Evolutionary conservation across 2,329 filamentous ascomycete species (phyloP).

Genomic region (Pestalotiopsis fici): DNA sequence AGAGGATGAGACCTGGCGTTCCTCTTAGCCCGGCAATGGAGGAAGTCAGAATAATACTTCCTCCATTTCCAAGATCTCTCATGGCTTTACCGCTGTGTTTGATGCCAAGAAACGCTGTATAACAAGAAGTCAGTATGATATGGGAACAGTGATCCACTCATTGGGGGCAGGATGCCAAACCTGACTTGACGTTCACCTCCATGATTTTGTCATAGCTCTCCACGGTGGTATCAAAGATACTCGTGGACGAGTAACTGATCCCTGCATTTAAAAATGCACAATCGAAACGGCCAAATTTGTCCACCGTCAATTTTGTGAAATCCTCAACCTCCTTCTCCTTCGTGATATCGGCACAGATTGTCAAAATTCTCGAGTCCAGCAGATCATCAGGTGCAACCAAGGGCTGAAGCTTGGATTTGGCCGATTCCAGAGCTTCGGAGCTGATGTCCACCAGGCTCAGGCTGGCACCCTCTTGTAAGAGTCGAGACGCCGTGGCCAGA

Average conservation of each 20-base stretch:
- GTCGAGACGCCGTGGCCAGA: slow-evolving; percentile 20
- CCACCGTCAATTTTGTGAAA: slow-evolving; percentile 11
- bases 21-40: slow-evolving; percentile 38
- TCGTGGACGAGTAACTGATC: slow-evolving; percentile 21
- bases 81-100: slow-evolving; percentile 35
- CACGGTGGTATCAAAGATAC: slow-evolving; percentile 34
- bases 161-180: slow-evolving; percentile 23
- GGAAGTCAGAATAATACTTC: slow-evolving; percentile 38
- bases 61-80: slow-evolving; percentile 28
- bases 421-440: slow-evolving; percentile 11
- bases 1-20: slow-evolving; percentile 33
- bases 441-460: slow-evolving; percentile 35
- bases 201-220: slow-evolving; percentile 36
- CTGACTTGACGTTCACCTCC: slow-evolving; percentile 35
- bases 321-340: slow-evolving; percentile 27
- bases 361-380: slow-evolving; percentile 26
- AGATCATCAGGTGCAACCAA: slow-evolving; percentile 15
- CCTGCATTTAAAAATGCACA: slow-evolving; percentile 15
- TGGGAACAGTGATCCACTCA: background rate
- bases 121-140: background rate
- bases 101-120: slow-evolving; percentile 31
- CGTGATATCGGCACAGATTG: slow-evolving; percentile 34
- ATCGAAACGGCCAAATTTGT: slow-evolving; percentile 15
- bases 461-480: slow-evolving; percentile 35
- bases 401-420: background rate